Evolutionary conservation across 768 basidiomycete genomes (phyloP).

Genomic region (Termitomyces sp.): DNA sequence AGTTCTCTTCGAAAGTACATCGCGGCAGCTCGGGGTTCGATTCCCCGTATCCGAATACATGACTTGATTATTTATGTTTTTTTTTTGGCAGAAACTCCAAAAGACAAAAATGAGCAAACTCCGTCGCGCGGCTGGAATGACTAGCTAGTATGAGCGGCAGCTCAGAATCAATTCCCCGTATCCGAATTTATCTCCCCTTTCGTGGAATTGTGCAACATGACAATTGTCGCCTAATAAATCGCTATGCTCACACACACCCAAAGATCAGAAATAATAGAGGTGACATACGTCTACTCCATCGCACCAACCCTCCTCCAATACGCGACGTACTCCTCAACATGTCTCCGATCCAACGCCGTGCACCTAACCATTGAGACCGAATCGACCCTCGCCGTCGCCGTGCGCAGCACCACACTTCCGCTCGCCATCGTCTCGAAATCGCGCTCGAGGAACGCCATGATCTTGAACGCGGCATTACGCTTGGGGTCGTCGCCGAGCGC

Average conservation of each 20-base stretch:
- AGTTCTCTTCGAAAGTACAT: too few relatives aligned
- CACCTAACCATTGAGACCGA: conserved; percentile 25
- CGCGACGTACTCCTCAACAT: conserved; percentile 24
- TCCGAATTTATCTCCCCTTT: too few relatives aligned
- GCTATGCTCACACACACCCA: too few relatives aligned
- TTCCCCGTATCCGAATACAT: conserved; percentile 44
- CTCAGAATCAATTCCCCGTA: too few relatives aligned
- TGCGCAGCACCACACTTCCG: conserved; percentile 24
- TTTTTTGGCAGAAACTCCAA: too few relatives aligned
- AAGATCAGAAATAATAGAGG: too few relatives aligned
- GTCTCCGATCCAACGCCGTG: conserved; percentile 22
- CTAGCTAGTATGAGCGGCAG: too few relatives aligned
- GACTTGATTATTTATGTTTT: too few relatives aligned
- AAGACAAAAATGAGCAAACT: too few relatives aligned
- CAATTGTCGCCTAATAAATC: too few relatives aligned
- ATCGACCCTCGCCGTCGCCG: conserved; percentile 19
- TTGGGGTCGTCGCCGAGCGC: conserved; percentile 21
- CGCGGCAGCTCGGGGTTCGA: conserved; percentile 55
- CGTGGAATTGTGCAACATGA: too few relatives aligned
- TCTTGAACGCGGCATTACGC: conserved; percentile 22
- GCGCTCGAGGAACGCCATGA: conserved; percentile 26
- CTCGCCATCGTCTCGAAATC: conserved; percentile 27
- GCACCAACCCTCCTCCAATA: conserved; percentile 25
- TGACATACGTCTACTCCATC: conserved; percentile 5
- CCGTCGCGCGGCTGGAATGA: too few relatives aligned